Conservation (phyloP, 805 yeast species). For the Alloascoidea hylecoeti region DNA sequence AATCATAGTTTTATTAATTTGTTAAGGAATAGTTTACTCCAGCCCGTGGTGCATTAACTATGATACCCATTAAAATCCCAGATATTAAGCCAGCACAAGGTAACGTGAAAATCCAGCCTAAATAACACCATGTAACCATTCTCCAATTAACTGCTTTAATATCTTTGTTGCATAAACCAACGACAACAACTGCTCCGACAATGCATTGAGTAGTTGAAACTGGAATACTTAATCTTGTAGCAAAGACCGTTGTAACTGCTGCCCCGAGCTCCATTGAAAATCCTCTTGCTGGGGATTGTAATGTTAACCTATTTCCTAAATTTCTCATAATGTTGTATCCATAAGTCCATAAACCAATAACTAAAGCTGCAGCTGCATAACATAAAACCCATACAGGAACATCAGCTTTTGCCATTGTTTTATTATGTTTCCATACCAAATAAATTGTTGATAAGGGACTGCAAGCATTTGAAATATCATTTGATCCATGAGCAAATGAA, state of each 20-base stretch:
- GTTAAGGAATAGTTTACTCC: no score
- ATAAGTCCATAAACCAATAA: conserved; percentile 54
- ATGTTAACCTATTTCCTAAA: conserved; percentile 60
- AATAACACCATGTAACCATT: conserved; percentile 57
- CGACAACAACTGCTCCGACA: conserved; percentile 64
- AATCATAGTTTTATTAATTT: no score
- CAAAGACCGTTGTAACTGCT: conserved; percentile 62
- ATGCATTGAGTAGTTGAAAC: conserved; percentile 71
- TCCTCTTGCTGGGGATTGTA: conserved; percentile 71
- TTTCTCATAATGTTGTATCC: conserved; percentile 60
- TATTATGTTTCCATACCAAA: conserved; percentile 41
- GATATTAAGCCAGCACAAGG: conserved; percentile 65
- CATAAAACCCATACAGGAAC: conserved; percentile 64
- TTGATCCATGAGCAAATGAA: conserved; percentile 77
- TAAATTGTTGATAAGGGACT: conserved; percentile 63
- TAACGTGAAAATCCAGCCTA: conserved; percentile 61
- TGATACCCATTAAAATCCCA: conserved; percentile 49
- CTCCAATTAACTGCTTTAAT: conserved; percentile 59
- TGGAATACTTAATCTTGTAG: conserved; percentile 59
- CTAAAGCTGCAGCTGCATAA: conserved; percentile 53
- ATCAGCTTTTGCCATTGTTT: conserved; percentile 28
- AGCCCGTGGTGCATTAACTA: conserved; percentile 56
- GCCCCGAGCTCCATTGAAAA: conserved; percentile 69
- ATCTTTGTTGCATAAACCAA: conserved; percentile 60
- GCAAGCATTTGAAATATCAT: conserved; percentile 66